Evolutionary conservation across 768 basidiomycete species (phyloP).

Genomic region (Tricholoma matsutake): DNA sequence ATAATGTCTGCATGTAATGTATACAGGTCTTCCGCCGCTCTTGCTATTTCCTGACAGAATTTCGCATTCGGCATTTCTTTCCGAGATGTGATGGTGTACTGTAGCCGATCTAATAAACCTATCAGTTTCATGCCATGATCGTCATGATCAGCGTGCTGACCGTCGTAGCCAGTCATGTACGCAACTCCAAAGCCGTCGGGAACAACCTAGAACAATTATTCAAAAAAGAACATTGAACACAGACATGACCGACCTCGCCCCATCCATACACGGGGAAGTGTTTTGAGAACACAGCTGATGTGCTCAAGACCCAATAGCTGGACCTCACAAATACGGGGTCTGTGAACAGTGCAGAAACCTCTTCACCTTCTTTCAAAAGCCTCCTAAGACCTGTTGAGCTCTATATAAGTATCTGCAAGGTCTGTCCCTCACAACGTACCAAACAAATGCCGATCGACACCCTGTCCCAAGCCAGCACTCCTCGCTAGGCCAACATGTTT

Average conservation of each 20-base stretch:
- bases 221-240: not conserved
- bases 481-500: conserved; percentile 67
- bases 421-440: conserved; percentile 41
- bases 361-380: conserved; percentile 57
- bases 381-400: conserved; percentile 62
- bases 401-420: not conserved
- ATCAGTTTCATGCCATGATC: not conserved
- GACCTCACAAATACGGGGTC: conserved; percentile 74
- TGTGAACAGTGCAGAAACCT: conserved; percentile 63
- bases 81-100: conserved; percentile 86
- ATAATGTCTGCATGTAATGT: conserved; percentile 42
- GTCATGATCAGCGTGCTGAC: conserved; percentile 33
- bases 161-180: conserved; percentile 88
- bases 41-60: conserved; percentile 68
- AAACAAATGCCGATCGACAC: conserved; percentile 86
- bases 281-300: conserved; percentile 84
- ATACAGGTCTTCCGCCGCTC: conserved; percentile 64
- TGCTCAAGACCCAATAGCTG: conserved; percentile 85
- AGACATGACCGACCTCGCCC: conserved; percentile 63
- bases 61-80: conserved; percentile 77
- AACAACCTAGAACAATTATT: conserved; percentile 53
- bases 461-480: conserved; percentile 61
- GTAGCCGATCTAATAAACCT: conserved; percentile 57
- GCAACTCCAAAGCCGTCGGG: conserved; percentile 93
- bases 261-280: conserved; percentile 87